A percentile compares a stretch with the other conserved stretches of the same genome.
Conservation (phyloP, 2,329 filamentous ascomycete genomes). For the Beauveria scarabaeidicola region DNA sequence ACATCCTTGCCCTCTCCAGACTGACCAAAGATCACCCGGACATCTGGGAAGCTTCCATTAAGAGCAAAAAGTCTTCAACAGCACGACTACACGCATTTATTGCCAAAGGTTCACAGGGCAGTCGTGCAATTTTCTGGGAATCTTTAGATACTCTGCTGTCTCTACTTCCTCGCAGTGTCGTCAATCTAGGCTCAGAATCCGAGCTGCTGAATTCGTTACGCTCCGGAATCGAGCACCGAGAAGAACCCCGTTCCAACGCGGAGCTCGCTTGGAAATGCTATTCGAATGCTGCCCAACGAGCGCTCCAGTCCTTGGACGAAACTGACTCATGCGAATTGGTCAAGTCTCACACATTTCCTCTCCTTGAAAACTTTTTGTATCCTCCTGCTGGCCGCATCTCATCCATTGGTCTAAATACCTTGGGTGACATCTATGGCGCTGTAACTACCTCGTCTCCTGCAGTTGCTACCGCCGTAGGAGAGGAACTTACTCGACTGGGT, state of each 20-base stretch:
- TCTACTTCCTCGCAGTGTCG: slow-evolving; percentile 42
- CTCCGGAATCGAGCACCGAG: slow-evolving; percentile 61
- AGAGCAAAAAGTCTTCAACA: slow-evolving; percentile 44
- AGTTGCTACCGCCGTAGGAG: slow-evolving; percentile 40
- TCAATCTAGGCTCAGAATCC: slow-evolving; percentile 41
- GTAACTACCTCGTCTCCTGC: slow-evolving; percentile 32
- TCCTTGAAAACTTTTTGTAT: slow-evolving; percentile 47
- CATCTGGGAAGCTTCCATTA: slow-evolving; percentile 58
- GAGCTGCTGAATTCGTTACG: slow-evolving; percentile 60
- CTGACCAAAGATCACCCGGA: slow-evolving; percentile 58
- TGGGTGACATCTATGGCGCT: slow-evolving; percentile 40
- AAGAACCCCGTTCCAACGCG: slow-evolving; percentile 64
- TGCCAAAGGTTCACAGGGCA: slow-evolving; percentile 76
- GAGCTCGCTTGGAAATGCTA: slow-evolving; percentile 68
- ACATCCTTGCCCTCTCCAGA: slow-evolving; percentile 55
- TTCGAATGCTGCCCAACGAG: slow-evolving; percentile 50
- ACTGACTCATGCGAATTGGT: slow-evolving; percentile 37
- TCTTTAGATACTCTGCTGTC: slow-evolving; percentile 56
- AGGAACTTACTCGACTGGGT: slow-evolving; percentile 56
- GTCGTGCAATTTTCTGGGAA: slow-evolving; percentile 63
- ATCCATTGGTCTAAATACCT: slow-evolving; percentile 25
- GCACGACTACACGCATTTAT: slow-evolving; percentile 62
- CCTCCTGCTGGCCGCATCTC: slow-evolving; percentile 31
- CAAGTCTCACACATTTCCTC: slow-evolving; percentile 42
- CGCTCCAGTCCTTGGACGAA: slow-evolving; percentile 38